Conservation (phyloP, 1,139 yeast species). For the Pichia sp. region DNA sequence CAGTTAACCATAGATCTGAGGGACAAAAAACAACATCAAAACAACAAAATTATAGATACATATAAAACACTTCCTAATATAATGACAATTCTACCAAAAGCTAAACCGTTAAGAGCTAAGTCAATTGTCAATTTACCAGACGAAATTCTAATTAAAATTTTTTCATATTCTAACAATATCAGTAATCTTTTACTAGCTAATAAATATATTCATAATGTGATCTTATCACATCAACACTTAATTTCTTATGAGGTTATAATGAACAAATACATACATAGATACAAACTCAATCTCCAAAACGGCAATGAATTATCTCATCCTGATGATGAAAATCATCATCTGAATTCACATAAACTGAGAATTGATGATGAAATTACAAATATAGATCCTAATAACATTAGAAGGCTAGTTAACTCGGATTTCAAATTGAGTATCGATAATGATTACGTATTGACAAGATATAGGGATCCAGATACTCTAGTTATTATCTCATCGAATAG, state of each 20-base stretch:
- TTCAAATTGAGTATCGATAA: slow-evolving; percentile 5
- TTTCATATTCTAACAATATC: slow-evolving; percentile 15
- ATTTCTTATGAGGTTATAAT: slow-evolving; percentile 9
- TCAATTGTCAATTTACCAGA: slow-evolving; percentile 12
- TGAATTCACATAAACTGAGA: slow-evolving; percentile 10
- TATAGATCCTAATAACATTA: not conserved
- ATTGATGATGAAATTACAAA: not conserved
- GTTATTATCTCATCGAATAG: slow-evolving; percentile 9
- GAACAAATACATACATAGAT: slow-evolving; percentile 4
- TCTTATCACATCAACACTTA: slow-evolving; percentile 9
- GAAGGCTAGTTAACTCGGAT: not conserved
- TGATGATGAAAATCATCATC: slow-evolving; percentile 10
- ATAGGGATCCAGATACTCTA: slow-evolving; percentile 10
- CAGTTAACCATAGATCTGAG: slow-evolving; percentile 4
- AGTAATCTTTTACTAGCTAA: slow-evolving; percentile 5
- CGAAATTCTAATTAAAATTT: slow-evolving; percentile 16
- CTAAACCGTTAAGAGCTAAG: not conserved
- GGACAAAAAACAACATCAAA: not conserved
- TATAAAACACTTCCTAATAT: not conserved
- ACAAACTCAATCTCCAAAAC: not conserved
- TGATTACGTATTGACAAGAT: slow-evolving; percentile 5
- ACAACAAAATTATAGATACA: not conserved
- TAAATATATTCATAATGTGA: slow-evolving; percentile 12
- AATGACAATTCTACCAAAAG: not conserved
- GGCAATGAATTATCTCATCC: not conserved